Evolutionary conservation across 2,329 filamentous ascomycete species (phyloP).

Genomic region (Aplosporella prunicola): DNA sequence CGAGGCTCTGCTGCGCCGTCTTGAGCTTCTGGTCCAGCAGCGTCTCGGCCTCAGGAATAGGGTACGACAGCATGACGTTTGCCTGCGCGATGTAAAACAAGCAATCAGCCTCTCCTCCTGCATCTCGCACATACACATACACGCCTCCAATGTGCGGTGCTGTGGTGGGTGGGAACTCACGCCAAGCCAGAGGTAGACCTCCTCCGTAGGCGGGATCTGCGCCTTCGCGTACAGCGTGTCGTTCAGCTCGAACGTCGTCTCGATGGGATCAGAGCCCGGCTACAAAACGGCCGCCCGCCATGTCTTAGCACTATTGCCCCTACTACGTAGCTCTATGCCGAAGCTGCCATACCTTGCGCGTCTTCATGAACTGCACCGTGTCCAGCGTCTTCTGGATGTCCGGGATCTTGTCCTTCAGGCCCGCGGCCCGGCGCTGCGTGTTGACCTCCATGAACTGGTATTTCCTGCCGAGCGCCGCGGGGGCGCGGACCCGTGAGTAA

Average conservation of each 20-base stretch:
- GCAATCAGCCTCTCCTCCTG: not conserved
- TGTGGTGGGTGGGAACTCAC: slow-evolving; percentile 44
- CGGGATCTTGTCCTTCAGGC: slow-evolving; percentile 88
- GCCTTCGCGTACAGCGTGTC: slow-evolving; percentile 92
- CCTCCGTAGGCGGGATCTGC: slow-evolving; percentile 68
- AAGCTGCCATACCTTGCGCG: slow-evolving; percentile 50
- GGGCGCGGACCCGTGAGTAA: not conserved
- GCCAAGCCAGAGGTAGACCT: slow-evolving; percentile 97
- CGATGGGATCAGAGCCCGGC: slow-evolving; percentile 56
- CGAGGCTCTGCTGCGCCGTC: slow-evolving; percentile 68
- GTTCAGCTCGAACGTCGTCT: slow-evolving; percentile 93
- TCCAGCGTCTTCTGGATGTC: slow-evolving; percentile 96
- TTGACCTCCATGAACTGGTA: slow-evolving; percentile 99
- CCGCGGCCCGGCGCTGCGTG: slow-evolving; percentile 69
- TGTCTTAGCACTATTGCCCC: slow-evolving; percentile 16
- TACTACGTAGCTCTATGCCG: not conserved
- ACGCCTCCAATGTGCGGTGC: not conserved
- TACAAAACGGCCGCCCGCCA: slow-evolving; percentile 30
- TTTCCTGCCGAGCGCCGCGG: slow-evolving; percentile 64
- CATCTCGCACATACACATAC: not conserved
- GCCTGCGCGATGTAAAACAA: slow-evolving; percentile 57
- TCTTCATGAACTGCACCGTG: slow-evolving; percentile 75
- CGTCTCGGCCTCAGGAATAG: slow-evolving; percentile 73
- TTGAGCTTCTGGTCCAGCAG: slow-evolving; percentile 68
- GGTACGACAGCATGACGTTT: slow-evolving; percentile 96